Evolutionary conservation across 2,329 filamentous ascomycete species (phyloP).

Genomic region (Fusarium nanum): DNA sequence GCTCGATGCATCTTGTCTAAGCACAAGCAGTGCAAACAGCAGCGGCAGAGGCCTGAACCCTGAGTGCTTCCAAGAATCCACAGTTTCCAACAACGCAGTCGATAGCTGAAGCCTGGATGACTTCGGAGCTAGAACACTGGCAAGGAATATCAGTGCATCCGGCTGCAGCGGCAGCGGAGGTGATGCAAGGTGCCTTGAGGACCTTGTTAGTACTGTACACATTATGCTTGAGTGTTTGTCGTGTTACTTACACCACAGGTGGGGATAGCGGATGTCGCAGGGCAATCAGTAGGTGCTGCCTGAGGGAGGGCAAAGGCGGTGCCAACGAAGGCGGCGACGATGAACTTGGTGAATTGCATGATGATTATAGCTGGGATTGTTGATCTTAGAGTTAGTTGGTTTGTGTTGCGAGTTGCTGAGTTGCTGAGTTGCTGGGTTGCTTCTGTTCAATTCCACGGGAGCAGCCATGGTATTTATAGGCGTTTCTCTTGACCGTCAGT

Average conservation of each 20-base stretch:
- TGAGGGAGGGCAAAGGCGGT: slow-evolving; percentile 29
- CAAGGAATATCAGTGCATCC: slow-evolving; percentile 34
- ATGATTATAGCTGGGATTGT: background rate
- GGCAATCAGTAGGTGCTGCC: slow-evolving; percentile 27
- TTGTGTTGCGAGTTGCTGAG: background rate
- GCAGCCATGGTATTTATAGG: slow-evolving; percentile 18
- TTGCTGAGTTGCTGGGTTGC: background rate
- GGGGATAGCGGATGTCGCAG: slow-evolving; percentile 36
- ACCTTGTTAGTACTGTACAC: background rate
- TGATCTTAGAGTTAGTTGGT: background rate
- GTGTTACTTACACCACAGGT: slow-evolving; percentile 31
- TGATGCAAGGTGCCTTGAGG: slow-evolving; percentile 26
- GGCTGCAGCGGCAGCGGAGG: slow-evolving; percentile 31
- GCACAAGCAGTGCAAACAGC: slow-evolving; percentile 39
- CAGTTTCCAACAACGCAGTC: slow-evolving; percentile 34
- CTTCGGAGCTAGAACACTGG: slow-evolving; percentile 33
- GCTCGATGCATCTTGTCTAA: background rate
- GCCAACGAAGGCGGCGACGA: slow-evolving; percentile 22
- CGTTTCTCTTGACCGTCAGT: background rate
- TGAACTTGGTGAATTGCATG: slow-evolving; percentile 32
- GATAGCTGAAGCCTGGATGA: slow-evolving; percentile 32
- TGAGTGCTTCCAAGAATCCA: slow-evolving; percentile 20
- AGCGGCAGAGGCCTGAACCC: slow-evolving; percentile 30
- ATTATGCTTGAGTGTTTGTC: rapidly evolving
- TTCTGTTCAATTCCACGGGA: background rate